Evolutionary conservation across 2,329 filamentous ascomycete genomes (phyloP).

Genomic region (Aspergillus ochraceus): DNA sequence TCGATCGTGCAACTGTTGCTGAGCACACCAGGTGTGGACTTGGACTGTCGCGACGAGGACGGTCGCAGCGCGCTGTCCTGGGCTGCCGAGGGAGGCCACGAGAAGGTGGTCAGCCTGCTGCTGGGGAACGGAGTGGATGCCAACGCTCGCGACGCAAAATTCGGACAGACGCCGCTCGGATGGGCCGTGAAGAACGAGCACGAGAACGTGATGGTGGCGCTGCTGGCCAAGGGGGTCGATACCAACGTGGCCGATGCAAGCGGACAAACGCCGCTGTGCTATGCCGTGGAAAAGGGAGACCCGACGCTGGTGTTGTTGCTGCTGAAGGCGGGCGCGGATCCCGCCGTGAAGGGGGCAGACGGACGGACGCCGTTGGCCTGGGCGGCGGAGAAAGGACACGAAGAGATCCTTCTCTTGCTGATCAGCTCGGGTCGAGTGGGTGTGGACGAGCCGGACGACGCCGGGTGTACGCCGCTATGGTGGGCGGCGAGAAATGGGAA

Average conservation of each 20-base stretch:
- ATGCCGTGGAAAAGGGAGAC: slow-evolving; percentile 21
- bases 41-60: slow-evolving; percentile 20
- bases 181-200: slow-evolving; percentile 20
- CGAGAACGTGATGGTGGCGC: slow-evolving; percentile 13
- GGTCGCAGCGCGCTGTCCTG: slow-evolving; percentile 22
- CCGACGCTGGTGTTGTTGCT: slow-evolving; percentile 22
- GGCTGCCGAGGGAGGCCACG: slow-evolving; percentile 25
- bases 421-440: slow-evolving; percentile 21
- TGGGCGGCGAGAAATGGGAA: slow-evolving; percentile 25
- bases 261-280: slow-evolving; percentile 18
- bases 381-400: slow-evolving; percentile 20
- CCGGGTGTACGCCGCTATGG: slow-evolving; percentile 21
- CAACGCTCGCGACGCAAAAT: slow-evolving; percentile 13
- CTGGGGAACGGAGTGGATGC: slow-evolving; percentile 16
- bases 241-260: slow-evolving; percentile 14
- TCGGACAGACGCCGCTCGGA: slow-evolving; percentile 19
- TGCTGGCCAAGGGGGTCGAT: slow-evolving; percentile 17
- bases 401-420: slow-evolving; percentile 23
- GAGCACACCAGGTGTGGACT: slow-evolving; percentile 21
- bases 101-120: slow-evolving; percentile 18
- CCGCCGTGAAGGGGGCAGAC: slow-evolving; percentile 8
- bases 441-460: slow-evolving; percentile 20
- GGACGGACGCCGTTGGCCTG: slow-evolving; percentile 14
- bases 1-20: slow-evolving; percentile 24
- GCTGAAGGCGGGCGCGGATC: slow-evolving; percentile 16